Evolutionary conservation across 129 eudicot genomes (phyloP), one percentile per base, ranked within the genome.

Genomic region (Saussurea involucrata): DNA sequence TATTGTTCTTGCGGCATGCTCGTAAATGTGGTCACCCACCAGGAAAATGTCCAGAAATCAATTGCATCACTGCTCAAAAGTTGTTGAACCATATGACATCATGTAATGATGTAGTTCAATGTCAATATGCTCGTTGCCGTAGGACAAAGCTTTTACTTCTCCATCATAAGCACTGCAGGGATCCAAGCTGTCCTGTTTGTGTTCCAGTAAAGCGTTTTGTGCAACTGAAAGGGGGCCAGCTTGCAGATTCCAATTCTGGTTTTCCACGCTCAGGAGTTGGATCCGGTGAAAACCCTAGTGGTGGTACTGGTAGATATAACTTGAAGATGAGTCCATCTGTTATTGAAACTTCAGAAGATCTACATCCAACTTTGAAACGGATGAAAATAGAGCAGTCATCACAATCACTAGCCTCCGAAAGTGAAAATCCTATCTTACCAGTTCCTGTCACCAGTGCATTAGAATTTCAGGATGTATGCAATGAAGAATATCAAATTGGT

Each of bases 1-100:
- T 95, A 13, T 78, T 95, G 78, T 90, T 92, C 81, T 76, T 95
- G 82, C 73, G 83, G 31, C 99, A 95, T 92, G 99, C 99, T 34
- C 91, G 96, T 61, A 76, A 80, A 24, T 95, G 99, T 75, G 79
- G 42, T 46, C 84, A 85, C 37, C 90, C 90, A 60, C 88, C 84
- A 68, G 96, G 97, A 70, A 86, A 87, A 82, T 92, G 99, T 75
- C 87, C 84, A 18, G 91, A 78, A 63, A 57, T 79, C 58, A 21
- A 84, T 53, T 95, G 99, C 87, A 73, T 82, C 32, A 76, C 27
- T 28, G 96, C 75, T 66, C 97, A 95, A 83, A 71, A 90, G 61
- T 76, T 95, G 46, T 77, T 80, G 86, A 85, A 80, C 36, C 99
- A 95, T 85, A 81, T 95, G 63, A 72, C 83, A 65, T 31, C 81